These are phyloP conservation scores for Simplicillium sp. DNA, from an alignment of 2,329 filamentous ascomycete species.

Conservation along the genomic window DNA sequence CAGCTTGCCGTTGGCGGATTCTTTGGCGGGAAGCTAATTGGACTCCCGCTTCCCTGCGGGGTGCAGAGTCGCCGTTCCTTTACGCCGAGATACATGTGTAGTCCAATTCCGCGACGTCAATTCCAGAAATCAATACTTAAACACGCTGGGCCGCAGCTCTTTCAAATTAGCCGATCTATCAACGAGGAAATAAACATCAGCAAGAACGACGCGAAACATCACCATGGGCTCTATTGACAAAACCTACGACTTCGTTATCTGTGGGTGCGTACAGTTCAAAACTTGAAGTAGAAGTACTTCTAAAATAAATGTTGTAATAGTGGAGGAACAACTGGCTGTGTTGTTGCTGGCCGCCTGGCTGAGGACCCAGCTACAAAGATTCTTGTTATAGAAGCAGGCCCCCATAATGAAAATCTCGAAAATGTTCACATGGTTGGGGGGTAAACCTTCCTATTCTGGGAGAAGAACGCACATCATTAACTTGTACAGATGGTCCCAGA, in stretches of 20 bases:
- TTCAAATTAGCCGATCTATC: no score
- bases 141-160: no score
- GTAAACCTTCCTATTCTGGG: conserved; percentile 14
- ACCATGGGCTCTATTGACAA: conserved; percentile 1
- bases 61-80: no score
- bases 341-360: conserved; percentile 25
- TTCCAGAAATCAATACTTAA: no score
- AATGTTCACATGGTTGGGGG: conserved; percentile 42
- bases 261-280: neutral
- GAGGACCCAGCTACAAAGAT: conserved; percentile 19
- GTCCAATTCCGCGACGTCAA: no score
- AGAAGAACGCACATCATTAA: neutral
- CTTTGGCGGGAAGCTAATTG: no score
- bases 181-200: no score
- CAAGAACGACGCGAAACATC: neutral
- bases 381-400: conserved; percentile 26
- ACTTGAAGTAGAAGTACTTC: neutral
- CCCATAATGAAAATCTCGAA: conserved; percentile 31
- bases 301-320: conserved; percentile 7
- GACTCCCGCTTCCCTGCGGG: no score
- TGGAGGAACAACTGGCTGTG: conserved; percentile 26
- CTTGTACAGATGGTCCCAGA: conserved; percentile 27
- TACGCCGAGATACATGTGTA: no score
- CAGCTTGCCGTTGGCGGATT: no score
- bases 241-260: neutral